These are phyloP conservation scores for Pyrrhoderma lamaoense DNA, from an alignment of 1,284 basidiomycete genomes.

Conservation along the genomic window DNA sequence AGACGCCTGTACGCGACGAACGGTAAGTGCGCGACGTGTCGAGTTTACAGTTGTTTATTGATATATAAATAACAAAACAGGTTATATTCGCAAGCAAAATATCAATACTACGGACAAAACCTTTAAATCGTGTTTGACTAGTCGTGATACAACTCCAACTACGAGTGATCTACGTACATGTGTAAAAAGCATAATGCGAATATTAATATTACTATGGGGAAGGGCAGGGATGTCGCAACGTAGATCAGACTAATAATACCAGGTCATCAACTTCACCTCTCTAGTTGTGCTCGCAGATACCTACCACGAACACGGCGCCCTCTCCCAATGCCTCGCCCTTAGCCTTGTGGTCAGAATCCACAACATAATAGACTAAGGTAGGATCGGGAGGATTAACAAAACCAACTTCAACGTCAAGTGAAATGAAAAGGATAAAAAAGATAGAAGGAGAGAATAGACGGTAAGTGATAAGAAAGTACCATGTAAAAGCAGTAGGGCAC, in stretches of 20 bases:
- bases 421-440: slow-evolving; percentile 13
- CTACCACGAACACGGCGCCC: slow-evolving; percentile 46
- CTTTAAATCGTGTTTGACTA: slow-evolving; percentile 1
- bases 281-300: slow-evolving; percentile 13
- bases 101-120: too few species aligned
- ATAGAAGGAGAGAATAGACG: slow-evolving; percentile 24
- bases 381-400: slow-evolving; percentile 41
- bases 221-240: slow-evolving; percentile 10
- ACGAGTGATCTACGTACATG: slow-evolving; percentile 9
- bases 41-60: background rate
- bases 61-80: background rate
- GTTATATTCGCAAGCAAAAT: too few species aligned
- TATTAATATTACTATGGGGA: background rate
- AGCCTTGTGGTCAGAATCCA: slow-evolving; percentile 20
- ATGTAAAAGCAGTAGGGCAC: slow-evolving; percentile 19
- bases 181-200: background rate
- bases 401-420: slow-evolving; percentile 16
- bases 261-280: slow-evolving; percentile 1
- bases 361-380: slow-evolving; percentile 39
- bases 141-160: background rate
- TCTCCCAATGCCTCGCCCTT: slow-evolving; percentile 64
- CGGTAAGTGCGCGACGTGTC: slow-evolving; percentile 5
- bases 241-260: slow-evolving; percentile 5
- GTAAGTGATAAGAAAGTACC: slow-evolving; percentile 20
- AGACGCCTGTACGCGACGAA: background rate